A percentile compares a stretch with the other conserved stretches of the same genome.
These are phyloP conservation scores for Euphrasia arctica DNA, from an alignment of 305 asterid species.

Conservation along the genomic window DNA sequence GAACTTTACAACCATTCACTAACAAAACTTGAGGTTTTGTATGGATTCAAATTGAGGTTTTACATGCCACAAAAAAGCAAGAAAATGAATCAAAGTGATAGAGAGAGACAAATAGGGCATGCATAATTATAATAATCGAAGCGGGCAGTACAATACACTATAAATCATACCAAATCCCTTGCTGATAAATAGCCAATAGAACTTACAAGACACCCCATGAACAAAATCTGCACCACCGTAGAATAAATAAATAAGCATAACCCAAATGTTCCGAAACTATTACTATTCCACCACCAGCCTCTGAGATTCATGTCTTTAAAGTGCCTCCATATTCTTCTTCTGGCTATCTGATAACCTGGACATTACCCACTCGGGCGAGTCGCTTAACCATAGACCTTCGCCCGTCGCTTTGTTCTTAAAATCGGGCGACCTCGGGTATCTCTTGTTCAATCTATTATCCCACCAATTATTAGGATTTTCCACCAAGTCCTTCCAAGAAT, in stretches of 20 bases:
- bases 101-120: no score
- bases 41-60: no score
- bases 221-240: not conserved
- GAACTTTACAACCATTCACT: no score
- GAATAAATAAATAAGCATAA: not conserved
- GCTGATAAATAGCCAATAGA: not conserved
- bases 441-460: constrained; percentile 58
- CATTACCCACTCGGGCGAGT: constrained; percentile 48
- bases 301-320: constrained; percentile 1
- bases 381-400: constrained; percentile 48
- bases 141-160: no score
- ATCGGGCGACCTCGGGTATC: constrained; percentile 53
- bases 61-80: no score
- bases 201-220: not conserved
- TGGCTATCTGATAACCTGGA: constrained; percentile 46
- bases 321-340: constrained; percentile 2
- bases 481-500: constrained; percentile 52
- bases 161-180: no score
- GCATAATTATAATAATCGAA: no score
- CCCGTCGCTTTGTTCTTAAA: constrained; percentile 64
- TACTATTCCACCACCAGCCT: not conserved
- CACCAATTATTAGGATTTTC: constrained; percentile 69
- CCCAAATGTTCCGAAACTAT: not conserved
- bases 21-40: no score
- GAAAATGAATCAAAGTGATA: no score